phyloP scores from a whole-genome alignment of 2,329 filamentous ascomycete species.

The Pseudocercospora macadamiae region DNA sequence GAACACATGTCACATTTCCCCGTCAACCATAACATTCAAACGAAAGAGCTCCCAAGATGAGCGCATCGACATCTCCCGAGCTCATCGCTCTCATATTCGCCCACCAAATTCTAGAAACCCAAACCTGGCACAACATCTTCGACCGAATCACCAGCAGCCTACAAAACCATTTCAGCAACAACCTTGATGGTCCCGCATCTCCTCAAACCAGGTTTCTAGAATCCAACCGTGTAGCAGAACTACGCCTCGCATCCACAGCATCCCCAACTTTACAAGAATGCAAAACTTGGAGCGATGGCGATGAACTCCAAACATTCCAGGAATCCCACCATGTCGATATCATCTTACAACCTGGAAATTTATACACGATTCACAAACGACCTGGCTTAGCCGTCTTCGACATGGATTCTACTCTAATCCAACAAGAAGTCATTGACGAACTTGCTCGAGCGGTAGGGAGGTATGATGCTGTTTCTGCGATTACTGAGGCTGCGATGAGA shows the following conservation, averaged over 20 bases:
- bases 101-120: conserved; percentile 4
- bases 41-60: neutral
- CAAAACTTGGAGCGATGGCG: conserved; percentile 21
- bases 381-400: conserved; percentile 91
- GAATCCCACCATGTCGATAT: conserved; percentile 19
- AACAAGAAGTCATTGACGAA: conserved; percentile 96
- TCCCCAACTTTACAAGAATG: conserved; percentile 12
- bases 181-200: conserved; percentile 11
- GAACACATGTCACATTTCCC: neutral
- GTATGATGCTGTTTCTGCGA: conserved; percentile 74
- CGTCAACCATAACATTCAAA: too few species aligned
- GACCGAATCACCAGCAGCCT: conserved; percentile 9
- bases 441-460: conserved; percentile 78
- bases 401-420: conserved; percentile 97
- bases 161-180: conserved; percentile 1
- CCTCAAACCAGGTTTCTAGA: conserved; percentile 11
- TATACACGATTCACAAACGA: conserved; percentile 28
- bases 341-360: conserved; percentile 27
- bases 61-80: conserved; percentile 5
- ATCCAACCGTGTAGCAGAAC: conserved; percentile 12
- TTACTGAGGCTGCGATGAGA: conserved; percentile 92
- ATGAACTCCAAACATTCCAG: conserved; percentile 12
- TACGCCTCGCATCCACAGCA: neutral
- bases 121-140: conserved; percentile 17
- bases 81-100: conserved; percentile 19